These are phyloP conservation scores for Prunus mira DNA, from an alignment of 306 rosid genomes.

Conservation along the genomic window DNA sequence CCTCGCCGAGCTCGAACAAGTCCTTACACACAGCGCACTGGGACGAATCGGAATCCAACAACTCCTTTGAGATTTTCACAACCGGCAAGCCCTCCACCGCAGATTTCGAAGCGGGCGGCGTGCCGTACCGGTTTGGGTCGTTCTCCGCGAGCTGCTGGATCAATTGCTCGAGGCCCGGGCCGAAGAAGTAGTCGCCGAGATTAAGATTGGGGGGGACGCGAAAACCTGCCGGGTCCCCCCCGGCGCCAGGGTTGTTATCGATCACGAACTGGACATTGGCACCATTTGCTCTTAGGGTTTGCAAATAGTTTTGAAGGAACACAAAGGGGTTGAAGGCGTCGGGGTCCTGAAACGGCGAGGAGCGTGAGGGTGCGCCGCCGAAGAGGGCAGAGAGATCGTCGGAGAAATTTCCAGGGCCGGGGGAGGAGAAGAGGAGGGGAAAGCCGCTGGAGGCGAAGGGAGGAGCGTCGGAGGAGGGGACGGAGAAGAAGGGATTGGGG, in stretches of 20 bases:
- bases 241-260: conserved; percentile 34
- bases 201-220: conserved; percentile 54
- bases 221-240: conserved; percentile 42
- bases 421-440: conserved; percentile 40
- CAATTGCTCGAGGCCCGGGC: conserved; percentile 91
- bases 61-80: conserved; percentile 47
- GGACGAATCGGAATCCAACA: conserved; percentile 64
- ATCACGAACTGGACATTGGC: conserved; percentile 78
- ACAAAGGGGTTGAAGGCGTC: conserved; percentile 62
- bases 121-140: conserved; percentile 82
- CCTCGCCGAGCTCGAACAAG: conserved; percentile 60
- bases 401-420: conserved; percentile 27
- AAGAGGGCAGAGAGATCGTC: conserved; percentile 60
- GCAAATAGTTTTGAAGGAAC: conserved; percentile 72
- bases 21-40: conserved; percentile 96
- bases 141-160: conserved; percentile 94
- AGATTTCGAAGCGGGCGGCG: conserved; percentile 79
- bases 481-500: conserved; percentile 42
- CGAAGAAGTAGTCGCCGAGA: conserved; percentile 86
- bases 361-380: conserved; percentile 40
- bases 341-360: conserved; percentile 45
- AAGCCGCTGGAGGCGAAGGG: conserved; percentile 25
- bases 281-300: conserved; percentile 53
- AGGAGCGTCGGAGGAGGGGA: conserved; percentile 37
- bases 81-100: conserved; percentile 59